These are phyloP conservation scores for Batrachochytrium dendrobatidis DNA, from an alignment of 371 early-diverging fungal genomes.

Conservation along the genomic window DNA sequence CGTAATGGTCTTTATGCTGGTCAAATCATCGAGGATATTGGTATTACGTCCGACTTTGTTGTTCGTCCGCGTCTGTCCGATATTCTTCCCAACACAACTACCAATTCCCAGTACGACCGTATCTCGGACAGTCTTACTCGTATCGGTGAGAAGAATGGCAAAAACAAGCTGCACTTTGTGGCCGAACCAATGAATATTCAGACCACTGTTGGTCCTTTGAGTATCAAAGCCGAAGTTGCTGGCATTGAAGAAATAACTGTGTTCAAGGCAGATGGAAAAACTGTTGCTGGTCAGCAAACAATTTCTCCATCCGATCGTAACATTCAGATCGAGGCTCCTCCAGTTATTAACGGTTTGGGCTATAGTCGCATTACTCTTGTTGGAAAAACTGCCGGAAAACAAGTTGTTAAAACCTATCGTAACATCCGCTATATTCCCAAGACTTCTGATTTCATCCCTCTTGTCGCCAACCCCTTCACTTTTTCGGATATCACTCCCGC, in stretches of 20 bases:
- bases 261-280: background rate
- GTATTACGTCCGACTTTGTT: conserved; percentile 16
- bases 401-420: conserved; percentile 16
- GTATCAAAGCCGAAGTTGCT: background rate
- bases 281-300: background rate
- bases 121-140: conserved; percentile 10
- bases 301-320: background rate
- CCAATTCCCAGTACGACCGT: conserved; percentile 9
- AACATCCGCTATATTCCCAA: conserved; percentile 6
- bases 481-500: background rate
- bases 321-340: background rate
- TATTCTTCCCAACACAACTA: background rate
- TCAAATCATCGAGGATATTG: conserved; percentile 18
- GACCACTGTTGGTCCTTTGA: background rate
- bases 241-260: background rate
- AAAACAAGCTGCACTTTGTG: conserved; percentile 5
- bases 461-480: background rate
- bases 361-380: conserved; percentile 2
- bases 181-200: background rate
- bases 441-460: background rate
- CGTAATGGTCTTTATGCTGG: conserved; percentile 12
- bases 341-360: conserved; percentile 5
- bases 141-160: conserved; percentile 3
- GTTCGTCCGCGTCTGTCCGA: conserved; percentile 16
- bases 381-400: conserved; percentile 1